Conservation (phyloP, 495 filamentous ascomycete species). For the Xylaria bambusicola region DNA sequence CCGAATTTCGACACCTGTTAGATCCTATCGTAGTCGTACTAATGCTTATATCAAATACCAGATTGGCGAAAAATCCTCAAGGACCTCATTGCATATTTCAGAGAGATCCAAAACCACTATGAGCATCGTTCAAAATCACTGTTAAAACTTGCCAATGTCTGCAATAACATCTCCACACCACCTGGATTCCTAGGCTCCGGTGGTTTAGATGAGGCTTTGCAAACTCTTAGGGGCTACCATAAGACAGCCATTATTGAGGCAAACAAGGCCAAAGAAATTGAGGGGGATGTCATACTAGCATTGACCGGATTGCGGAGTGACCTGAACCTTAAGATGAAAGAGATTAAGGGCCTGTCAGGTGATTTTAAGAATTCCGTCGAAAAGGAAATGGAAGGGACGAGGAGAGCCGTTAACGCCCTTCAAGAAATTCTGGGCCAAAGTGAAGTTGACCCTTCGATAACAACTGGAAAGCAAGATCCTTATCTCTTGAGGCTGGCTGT, state of each 20-base stretch:
- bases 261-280: slow-evolving; percentile 87
- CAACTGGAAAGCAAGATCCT: slow-evolving; percentile 84
- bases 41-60: slow-evolving; percentile 34
- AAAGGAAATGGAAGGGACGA: slow-evolving; percentile 72
- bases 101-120: slow-evolving; percentile 88
- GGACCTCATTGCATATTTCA: slow-evolving; percentile 91
- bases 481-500: slow-evolving; percentile 82
- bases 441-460: slow-evolving; percentile 72
- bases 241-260: slow-evolving; percentile 77
- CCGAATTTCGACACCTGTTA: neutral
- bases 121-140: slow-evolving; percentile 82
- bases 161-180: slow-evolving; percentile 77
- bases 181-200: slow-evolving; percentile 71
- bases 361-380: slow-evolving; percentile 94
- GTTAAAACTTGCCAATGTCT: slow-evolving; percentile 76
- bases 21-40: neutral
- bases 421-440: slow-evolving; percentile 77
- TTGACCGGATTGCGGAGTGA: slow-evolving; percentile 85
- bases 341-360: slow-evolving; percentile 86
- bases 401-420: slow-evolving; percentile 70
- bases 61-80: slow-evolving; percentile 96
- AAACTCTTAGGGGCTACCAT: slow-evolving; percentile 79
- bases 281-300: slow-evolving; percentile 85
- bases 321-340: slow-evolving; percentile 92
- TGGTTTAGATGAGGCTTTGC: slow-evolving; percentile 81